Percentiles rank a stretch among this genome's conserved stretches.
phyloP scores from a whole-genome alignment of 805 yeast genomes.

The Peterozyma toletana region DNA sequence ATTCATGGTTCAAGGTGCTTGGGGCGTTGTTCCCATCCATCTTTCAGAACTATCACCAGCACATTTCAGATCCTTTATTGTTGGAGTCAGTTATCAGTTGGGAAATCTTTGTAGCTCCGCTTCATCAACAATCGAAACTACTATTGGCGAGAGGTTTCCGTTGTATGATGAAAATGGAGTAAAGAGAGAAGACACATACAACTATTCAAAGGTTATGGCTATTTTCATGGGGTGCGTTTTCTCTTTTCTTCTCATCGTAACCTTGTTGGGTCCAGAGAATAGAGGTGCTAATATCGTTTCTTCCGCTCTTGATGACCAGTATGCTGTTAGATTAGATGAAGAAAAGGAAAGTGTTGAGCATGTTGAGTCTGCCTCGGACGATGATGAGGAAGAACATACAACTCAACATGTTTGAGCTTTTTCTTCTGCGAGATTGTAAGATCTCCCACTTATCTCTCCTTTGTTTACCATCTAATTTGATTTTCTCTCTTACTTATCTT shows the following conservation, averaged over 20 bases:
- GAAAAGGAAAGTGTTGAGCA: constrained; percentile 3
- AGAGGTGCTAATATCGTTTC: constrained; percentile 21
- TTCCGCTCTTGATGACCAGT: constrained; percentile 2
- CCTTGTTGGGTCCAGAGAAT: constrained; percentile 58
- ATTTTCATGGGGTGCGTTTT: constrained; percentile 61
- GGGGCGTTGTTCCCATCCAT: constrained; percentile 64
- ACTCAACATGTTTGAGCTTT: no score
- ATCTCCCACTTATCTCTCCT: no score
- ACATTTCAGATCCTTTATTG: constrained; percentile 52
- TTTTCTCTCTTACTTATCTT: no score
- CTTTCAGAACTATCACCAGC: constrained; percentile 56
- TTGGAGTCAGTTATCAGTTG: constrained; percentile 58
- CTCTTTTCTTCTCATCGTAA: constrained; percentile 39
- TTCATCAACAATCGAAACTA: constrained; percentile 60
- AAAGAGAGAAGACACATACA: constrained; percentile 24
- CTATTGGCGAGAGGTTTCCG: constrained; percentile 52
- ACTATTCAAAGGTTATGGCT: constrained; percentile 59
- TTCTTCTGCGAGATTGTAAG: no score
- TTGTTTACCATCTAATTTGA: no score
- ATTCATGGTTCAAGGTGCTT: constrained; percentile 60
- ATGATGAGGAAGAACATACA: background rate
- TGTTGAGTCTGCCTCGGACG: background rate
- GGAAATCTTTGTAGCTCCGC: constrained; percentile 65
- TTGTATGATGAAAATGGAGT: constrained; percentile 23
- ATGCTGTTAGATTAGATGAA: background rate